A percentile compares a stretch with the other conserved stretches of the same genome.
Evolutionary conservation across 805 yeast species (phyloP).

Genomic region (Teunomyces panamensis): DNA sequence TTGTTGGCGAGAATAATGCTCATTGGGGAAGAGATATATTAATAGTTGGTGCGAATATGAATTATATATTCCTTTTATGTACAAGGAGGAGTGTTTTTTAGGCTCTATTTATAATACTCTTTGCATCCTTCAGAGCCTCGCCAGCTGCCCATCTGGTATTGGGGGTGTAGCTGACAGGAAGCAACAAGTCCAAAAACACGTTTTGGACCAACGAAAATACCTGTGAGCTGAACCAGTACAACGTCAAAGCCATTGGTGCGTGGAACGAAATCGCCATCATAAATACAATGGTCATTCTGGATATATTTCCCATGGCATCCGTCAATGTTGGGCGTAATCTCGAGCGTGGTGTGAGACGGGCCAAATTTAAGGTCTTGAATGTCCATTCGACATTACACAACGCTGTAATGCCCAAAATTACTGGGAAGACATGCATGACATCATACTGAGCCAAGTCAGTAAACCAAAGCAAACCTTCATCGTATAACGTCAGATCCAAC

Average conservation of each 20-base stretch:
- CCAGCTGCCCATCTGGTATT: conserved; percentile 28
- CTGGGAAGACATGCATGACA: conserved; percentile 63
- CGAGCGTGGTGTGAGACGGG: conserved; percentile 42
- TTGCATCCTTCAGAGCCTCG: conserved; percentile 8
- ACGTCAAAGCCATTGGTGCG: conserved; percentile 75
- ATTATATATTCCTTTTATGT: not conserved
- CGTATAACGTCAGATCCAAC: conserved; percentile 47
- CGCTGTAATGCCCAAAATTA: conserved; percentile 66
- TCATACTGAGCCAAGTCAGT: conserved; percentile 58
- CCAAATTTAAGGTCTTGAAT: conserved; percentile 56
- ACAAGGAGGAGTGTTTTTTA: not conserved
- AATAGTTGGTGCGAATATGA: not conserved
- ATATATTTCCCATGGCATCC: conserved; percentile 64
- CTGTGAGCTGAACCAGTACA: conserved; percentile 93
- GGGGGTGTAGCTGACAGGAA: conserved; percentile 59
- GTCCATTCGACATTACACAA: conserved; percentile 83
- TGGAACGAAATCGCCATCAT: conserved; percentile 83
- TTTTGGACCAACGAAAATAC: conserved; percentile 75
- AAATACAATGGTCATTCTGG: conserved; percentile 73
- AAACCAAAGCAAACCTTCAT: conserved; percentile 62
- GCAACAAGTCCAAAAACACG: conserved; percentile 56
- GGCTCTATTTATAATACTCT: conserved; percentile 6
- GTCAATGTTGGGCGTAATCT: conserved; percentile 54
- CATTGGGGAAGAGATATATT: no score
- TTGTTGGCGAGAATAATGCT: conserved; percentile 12